Percentiles rank a stretch among this genome's conserved stretches.
Evolutionary conservation across 139 green algal species (phyloP).

Genomic region (Monoraphidium neglectum): DNA sequence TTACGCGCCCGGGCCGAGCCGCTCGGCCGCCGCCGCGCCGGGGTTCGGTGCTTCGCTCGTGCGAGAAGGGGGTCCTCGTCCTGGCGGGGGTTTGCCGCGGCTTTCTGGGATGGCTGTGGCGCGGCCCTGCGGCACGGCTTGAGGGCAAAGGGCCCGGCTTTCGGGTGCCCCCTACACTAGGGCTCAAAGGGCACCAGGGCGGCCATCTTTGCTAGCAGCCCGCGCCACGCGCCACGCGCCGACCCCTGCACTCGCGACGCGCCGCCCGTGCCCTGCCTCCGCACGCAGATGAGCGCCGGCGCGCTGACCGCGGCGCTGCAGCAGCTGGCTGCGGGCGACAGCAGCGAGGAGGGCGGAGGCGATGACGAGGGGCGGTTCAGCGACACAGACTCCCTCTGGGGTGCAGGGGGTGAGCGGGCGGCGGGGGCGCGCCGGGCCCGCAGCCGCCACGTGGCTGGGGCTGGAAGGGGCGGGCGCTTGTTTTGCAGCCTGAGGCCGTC

Average conservation of each 20-base stretch:
- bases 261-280: not conserved
- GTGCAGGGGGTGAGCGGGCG: slow-evolving; percentile 21
- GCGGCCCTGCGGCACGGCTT: too few relatives aligned
- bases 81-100: too few relatives aligned
- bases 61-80: too few relatives aligned
- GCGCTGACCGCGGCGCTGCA: slow-evolving; percentile 41
- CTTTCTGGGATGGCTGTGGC: too few relatives aligned
- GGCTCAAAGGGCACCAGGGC: too few relatives aligned
- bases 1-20: not conserved
- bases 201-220: not conserved
- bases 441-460: too few relatives aligned
- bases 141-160: too few relatives aligned
- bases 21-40: not conserved
- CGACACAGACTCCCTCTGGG: slow-evolving; percentile 22
- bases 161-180: too few relatives aligned
- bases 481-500: not conserved
- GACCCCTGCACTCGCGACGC: not conserved
- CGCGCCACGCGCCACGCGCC: not conserved
- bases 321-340: slow-evolving; percentile 9
- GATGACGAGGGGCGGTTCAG: slow-evolving; percentile 30
- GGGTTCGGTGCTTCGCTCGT: too few relatives aligned
- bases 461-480: slow-evolving; percentile 42
- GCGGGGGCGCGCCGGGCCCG: slow-evolving; percentile 3
- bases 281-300: slow-evolving; percentile 20
- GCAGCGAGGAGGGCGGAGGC: slow-evolving; percentile 24